phyloP scores from a whole-genome alignment of 2,329 filamentous ascomycete species.

The Penicillium aurantiogriseum region DNA sequence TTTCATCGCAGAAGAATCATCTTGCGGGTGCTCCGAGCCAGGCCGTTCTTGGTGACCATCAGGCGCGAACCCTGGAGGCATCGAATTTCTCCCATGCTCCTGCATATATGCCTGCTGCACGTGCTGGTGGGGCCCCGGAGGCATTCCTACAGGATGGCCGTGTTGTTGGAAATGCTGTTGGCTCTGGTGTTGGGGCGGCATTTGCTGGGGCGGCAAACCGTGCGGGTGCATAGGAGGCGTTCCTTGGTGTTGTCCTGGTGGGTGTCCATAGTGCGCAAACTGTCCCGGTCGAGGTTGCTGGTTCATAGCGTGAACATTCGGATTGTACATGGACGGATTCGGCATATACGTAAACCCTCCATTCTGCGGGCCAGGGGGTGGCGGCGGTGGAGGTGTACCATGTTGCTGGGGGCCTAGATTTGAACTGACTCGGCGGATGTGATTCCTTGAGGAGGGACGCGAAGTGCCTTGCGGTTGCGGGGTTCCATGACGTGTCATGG shows the following conservation, averaged over 20 bases:
- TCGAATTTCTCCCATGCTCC: constrained; percentile 70
- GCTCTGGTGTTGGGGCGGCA: constrained; percentile 42
- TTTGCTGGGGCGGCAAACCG: constrained; percentile 29
- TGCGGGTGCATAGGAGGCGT: constrained; percentile 27
- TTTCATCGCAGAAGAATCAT: constrained; percentile 49
- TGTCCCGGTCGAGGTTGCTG: constrained; percentile 46
- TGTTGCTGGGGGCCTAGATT: constrained; percentile 68
- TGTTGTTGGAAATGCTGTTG: constrained; percentile 42
- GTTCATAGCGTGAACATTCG: constrained; percentile 54
- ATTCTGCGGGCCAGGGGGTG: constrained; percentile 53
- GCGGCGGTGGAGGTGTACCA: constrained; percentile 58
- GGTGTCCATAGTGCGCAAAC: constrained; percentile 43
- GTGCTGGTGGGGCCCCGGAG: constrained; percentile 46
- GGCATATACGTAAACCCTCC: constrained; percentile 82
- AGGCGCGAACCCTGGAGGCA: constrained; percentile 66
- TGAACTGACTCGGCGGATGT: constrained; percentile 71
- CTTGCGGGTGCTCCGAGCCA: constrained; percentile 56
- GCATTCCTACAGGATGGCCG: constrained; percentile 31
- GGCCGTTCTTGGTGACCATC: constrained; percentile 57
- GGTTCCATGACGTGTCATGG: constrained; percentile 71
- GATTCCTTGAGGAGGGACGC: constrained; percentile 75
- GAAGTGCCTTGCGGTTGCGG: constrained; percentile 76
- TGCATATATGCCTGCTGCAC: constrained; percentile 71
- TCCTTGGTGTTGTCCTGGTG: constrained; percentile 41
- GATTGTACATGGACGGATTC: constrained; percentile 81